A percentile compares a stretch with the other conserved stretches of the same genome.
These are phyloP conservation scores for Sporobolomyces pararoseus DNA, from an alignment of 768 basidiomycete species.

Conservation along the genomic window DNA sequence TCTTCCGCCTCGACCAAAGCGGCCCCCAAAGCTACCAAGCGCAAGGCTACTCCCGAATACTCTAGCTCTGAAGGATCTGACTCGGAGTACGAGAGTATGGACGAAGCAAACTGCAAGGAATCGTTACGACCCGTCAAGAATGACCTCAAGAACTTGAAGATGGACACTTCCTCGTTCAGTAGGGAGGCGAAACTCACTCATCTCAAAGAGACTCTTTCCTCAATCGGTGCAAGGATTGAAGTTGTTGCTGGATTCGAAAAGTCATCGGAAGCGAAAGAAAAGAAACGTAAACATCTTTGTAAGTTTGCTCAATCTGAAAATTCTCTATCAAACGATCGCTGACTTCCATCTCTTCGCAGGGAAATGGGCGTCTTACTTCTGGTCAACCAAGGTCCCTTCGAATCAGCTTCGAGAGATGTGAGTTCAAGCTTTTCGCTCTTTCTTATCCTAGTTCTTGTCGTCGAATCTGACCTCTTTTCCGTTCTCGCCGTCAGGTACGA, in stretches of 20 bases:
- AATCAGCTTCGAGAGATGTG: slow-evolving; percentile 24
- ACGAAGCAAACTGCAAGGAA: slow-evolving; percentile 63
- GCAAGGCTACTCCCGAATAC: slow-evolving; percentile 91
- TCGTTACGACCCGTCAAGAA: slow-evolving; percentile 94
- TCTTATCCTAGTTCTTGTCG: background rate
- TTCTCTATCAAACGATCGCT: background rate
- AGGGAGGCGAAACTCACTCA: slow-evolving; percentile 94
- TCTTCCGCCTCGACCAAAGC: background rate
- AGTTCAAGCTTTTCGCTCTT: background rate
- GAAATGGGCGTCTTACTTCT: slow-evolving; percentile 41
- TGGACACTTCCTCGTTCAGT: slow-evolving; percentile 86
- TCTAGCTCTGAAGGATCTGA: slow-evolving; percentile 91
- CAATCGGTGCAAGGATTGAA: slow-evolving; percentile 89
- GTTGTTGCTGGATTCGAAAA: slow-evolving; percentile 52
- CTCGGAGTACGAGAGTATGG: slow-evolving; percentile 55
- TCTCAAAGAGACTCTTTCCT: slow-evolving; percentile 88
- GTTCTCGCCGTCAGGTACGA: slow-evolving; percentile 18
- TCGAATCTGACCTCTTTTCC: background rate
- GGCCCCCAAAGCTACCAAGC: slow-evolving; percentile 65
- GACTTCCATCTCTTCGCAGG: background rate
- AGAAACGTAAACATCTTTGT: slow-evolving; percentile 44
- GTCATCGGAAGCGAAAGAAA: slow-evolving; percentile 15
- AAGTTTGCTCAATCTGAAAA: slow-evolving; percentile 4
- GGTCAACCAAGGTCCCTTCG: slow-evolving; percentile 30
- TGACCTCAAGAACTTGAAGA: slow-evolving; percentile 91